Conservation (phyloP, 1,284 basidiomycete species). For the Coniferiporia sulphurascens region DNA sequence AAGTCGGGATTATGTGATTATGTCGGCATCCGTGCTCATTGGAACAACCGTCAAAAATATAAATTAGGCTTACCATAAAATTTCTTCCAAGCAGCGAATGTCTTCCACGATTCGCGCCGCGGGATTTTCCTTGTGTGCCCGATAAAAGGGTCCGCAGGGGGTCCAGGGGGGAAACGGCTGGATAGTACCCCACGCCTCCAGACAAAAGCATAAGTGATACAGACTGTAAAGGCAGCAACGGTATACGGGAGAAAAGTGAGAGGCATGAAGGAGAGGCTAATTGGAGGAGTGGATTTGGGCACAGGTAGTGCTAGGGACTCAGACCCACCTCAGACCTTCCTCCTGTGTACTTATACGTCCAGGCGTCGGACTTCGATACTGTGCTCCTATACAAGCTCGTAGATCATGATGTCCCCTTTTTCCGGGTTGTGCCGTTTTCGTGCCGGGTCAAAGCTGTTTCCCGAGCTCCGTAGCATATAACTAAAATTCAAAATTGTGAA, state of each 20-base stretch:
- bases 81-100: slow-evolving; percentile 29
- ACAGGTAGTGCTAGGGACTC: too few species aligned
- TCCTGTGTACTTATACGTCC: background rate
- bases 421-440: too few species aligned
- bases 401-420: too few species aligned
- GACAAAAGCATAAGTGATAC: background rate
- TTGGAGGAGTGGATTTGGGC: background rate
- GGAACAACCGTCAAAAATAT: background rate
- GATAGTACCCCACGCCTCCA: background rate
- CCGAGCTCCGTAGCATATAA: background rate
- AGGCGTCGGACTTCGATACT: background rate
- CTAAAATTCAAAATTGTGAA: background rate
- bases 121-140: slow-evolving; percentile 31
- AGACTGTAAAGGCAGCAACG: background rate
- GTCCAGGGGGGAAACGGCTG: slow-evolving; percentile 26
- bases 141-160: slow-evolving; percentile 28
- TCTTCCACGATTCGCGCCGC: slow-evolving; percentile 25
- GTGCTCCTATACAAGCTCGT: background rate
- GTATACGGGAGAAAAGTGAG: background rate
- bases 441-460: too few species aligned
- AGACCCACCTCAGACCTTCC: background rate
- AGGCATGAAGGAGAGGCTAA: background rate
- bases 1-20: background rate
- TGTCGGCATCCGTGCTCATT: background rate
- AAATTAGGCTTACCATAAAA: slow-evolving; percentile 25